Percentiles rank a stretch among this genome's conserved stretches.
phyloP scores from a whole-genome alignment of 768 basidiomycete genomes.

The Infundibulicybe gibba region DNA sequence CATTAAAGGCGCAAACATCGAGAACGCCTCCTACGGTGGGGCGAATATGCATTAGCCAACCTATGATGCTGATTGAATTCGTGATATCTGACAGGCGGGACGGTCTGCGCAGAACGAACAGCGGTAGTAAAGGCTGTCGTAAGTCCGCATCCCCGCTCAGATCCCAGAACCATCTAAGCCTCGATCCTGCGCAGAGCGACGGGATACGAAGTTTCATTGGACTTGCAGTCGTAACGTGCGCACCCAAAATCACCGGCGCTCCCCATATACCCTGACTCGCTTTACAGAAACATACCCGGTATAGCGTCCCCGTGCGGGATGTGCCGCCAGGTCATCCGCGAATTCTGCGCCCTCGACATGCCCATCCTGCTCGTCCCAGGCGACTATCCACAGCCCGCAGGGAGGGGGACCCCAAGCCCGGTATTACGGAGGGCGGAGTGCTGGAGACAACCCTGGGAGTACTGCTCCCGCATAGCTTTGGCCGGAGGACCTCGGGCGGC shows the following conservation, averaged over 20 bases:
- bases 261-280: background rate
- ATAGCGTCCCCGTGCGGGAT: constrained; percentile 88
- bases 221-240: constrained; percentile 79
- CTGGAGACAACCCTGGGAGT: constrained; percentile 66
- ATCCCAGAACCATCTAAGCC: background rate
- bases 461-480: constrained; percentile 84
- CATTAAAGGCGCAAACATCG: constrained; percentile 86
- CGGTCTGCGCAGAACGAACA: constrained; percentile 94
- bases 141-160: constrained; percentile 26
- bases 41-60: constrained; percentile 2
- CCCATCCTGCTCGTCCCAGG: constrained; percentile 71
- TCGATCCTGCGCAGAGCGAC: constrained; percentile 59
- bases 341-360: constrained; percentile 76
- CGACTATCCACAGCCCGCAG: constrained; percentile 43
- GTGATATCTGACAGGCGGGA: constrained; percentile 52
- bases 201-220: constrained; percentile 68
- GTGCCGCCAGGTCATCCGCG: constrained; percentile 87
- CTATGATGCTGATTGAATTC: background rate
- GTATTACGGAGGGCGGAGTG: constrained; percentile 48
- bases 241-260: constrained; percentile 6
- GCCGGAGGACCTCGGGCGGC: constrained; percentile 71
- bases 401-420: constrained; percentile 28
- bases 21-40: constrained; percentile 92
- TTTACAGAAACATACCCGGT: constrained; percentile 59
- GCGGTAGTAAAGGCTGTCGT: constrained; percentile 94